Conservation (phyloP, 1,139 yeast species). For the Debaryomyces coudertii region DNA sequence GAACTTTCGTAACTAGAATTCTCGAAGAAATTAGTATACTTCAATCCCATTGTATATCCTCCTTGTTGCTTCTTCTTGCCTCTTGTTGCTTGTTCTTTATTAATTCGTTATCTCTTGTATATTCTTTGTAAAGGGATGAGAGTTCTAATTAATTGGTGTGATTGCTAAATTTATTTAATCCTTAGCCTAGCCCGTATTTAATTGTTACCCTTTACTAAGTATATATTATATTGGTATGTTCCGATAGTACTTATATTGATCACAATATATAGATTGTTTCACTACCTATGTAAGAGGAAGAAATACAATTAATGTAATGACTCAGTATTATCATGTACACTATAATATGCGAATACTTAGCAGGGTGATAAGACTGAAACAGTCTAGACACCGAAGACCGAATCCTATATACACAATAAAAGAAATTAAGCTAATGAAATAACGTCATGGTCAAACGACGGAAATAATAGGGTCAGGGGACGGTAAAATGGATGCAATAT, state of each 20-base stretch:
- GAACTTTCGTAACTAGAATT: slow-evolving; percentile 35
- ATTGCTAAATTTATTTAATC: slow-evolving; percentile 4
- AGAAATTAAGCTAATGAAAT: not conserved
- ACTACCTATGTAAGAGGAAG: slow-evolving; percentile 1
- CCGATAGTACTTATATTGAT: not conserved
- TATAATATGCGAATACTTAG: slow-evolving; percentile 1
- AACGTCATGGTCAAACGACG: not conserved
- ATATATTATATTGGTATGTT: not conserved
- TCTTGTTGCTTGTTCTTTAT: not conserved
- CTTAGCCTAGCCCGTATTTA: not conserved
- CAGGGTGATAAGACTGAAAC: not conserved
- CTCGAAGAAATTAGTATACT: slow-evolving; percentile 43
- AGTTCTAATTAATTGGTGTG: slow-evolving; percentile 1
- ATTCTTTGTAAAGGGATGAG: slow-evolving; percentile 6
- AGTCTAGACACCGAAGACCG: slow-evolving; percentile 6
- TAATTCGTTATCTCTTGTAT: not conserved
- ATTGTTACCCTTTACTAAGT: not conserved
- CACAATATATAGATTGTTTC: not conserved
- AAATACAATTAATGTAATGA: slow-evolving; percentile 4
- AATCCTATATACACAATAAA: slow-evolving; percentile 7
- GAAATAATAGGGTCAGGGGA: not conserved
- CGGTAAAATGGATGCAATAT: not conserved
- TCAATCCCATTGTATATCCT: slow-evolving; percentile 35
- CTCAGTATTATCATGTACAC: slow-evolving; percentile 8
- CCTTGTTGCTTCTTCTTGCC: not conserved